Conservation (phyloP, 2,329 filamentous ascomycete genomes). For the Diplodia scrobiculata region DNA sequence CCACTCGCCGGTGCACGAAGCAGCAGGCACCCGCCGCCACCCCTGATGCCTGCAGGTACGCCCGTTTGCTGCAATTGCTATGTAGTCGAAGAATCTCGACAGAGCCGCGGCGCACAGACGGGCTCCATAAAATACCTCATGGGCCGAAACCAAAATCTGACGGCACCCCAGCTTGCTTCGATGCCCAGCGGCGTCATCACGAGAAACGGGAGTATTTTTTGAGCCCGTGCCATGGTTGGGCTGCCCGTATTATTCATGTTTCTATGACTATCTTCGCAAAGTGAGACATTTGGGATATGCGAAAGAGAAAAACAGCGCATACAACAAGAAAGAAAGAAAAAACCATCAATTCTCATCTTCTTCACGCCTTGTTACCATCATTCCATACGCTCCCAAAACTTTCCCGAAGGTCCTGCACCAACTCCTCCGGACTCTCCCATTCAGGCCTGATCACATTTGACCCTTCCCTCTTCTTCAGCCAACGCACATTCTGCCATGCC, state of each 20-base stretch:
- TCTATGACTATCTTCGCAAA: neutral
- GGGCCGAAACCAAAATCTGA: slow-evolving; percentile 8
- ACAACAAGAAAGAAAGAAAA: neutral
- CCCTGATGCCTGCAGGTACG: neutral
- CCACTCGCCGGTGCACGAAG: neutral
- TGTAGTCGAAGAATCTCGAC: neutral
- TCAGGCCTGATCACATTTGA: slow-evolving; percentile 39
- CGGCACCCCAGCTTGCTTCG: neutral
- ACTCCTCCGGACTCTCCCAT: slow-evolving; percentile 47
- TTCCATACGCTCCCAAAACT: slow-evolving; percentile 39
- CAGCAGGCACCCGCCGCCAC: neutral
- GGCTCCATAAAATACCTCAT: slow-evolving; percentile 15
- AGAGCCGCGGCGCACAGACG: slow-evolving; percentile 8
- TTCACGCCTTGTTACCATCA: slow-evolving; percentile 1
- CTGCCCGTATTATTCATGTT: neutral
- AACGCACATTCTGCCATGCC: slow-evolving; percentile 43
- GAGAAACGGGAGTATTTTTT: neutral
- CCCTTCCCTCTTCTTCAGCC: slow-evolving; percentile 44
- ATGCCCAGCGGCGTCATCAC: neutral
- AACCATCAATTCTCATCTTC: neutral
- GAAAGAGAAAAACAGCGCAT: neutral
- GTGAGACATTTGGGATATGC: no score
- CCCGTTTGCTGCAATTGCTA: neutral
- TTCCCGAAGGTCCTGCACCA: slow-evolving; percentile 49
- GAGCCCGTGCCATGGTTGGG: neutral